A percentile compares a stretch with the other conserved stretches of the same genome.
Conservation (phyloP, 306 rosid species). For the Abrus pulchellus region DNA sequence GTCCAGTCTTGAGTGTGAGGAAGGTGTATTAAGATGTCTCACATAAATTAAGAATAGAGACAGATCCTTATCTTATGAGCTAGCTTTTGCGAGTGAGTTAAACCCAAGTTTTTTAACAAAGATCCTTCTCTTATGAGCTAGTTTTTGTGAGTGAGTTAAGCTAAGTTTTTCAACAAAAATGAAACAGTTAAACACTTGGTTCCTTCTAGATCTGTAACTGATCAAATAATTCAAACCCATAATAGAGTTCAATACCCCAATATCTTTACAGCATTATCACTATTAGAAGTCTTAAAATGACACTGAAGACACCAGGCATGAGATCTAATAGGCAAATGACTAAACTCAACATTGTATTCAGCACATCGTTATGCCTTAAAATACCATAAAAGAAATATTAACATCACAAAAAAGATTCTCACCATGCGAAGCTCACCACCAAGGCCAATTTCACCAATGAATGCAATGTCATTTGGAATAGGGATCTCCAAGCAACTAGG, state of each 20-base stretch:
- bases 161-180: neutral
- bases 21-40: no score
- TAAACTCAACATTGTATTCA: neutral
- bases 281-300: neutral
- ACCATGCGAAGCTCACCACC: constrained; percentile 94
- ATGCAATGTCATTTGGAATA: constrained; percentile 82
- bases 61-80: no score
- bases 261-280: neutral
- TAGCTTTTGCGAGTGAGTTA: no score
- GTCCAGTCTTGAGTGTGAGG: no score
- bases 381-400: constrained; percentile 2
- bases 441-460: constrained; percentile 94
- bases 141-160: no score
- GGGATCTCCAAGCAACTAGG: constrained; percentile 89
- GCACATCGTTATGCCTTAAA: neutral
- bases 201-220: neutral
- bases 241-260: no score
- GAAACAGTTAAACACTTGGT: neutral
- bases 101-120: no score
- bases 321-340: neutral
- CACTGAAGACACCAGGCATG: neutral
- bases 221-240: neutral
- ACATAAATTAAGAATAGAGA: no score
- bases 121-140: no score
- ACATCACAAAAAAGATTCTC: constrained; percentile 45